Evolutionary conservation across 106 monocot genomes (phyloP), one percentile per base, ranked within the genome.

Genomic region (Apostasia shenzhenica): DNA sequence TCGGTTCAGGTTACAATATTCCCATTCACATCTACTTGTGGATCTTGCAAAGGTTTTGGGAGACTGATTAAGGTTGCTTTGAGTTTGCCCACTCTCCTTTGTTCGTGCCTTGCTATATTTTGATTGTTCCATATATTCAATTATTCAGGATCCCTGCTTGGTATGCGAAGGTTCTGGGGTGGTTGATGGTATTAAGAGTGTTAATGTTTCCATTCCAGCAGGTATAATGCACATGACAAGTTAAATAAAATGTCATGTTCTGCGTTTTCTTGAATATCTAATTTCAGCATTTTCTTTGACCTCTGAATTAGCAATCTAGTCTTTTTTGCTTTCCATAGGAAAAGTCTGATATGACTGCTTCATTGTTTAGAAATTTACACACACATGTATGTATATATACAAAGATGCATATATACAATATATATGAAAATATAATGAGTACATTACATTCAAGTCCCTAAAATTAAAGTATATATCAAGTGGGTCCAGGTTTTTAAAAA

Each of bases 11-110:
- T 97, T 69, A 89, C 86, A 14, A 63, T 89, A 67, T 77, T 83
- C 70, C 97, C 97, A 67, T 97, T 97, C 76, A 89, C 87, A 58
- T 79, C 92, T 6, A 83, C 70, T 6, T 97, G 97, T 79, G 63
- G 46, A 70, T 67, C 84, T 51, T 97, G 97, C 81, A 85, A 77
- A 81, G 97, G 97, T 47, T 61, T 61, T 49, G 97, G 97, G 53
- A 84, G 75, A 64, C 81, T 87, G 83, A 84, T 89, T 56, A 81
- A 97, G 97, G 97, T 97, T 78, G 46, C 48, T 59, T 56, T 57
- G 4, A 0, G 55, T 48, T 41, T 70, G 41, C 43, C 45, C n/a
- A 49, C 42, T 54, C 5, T 14, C 72, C 59, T 50, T 66, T 41
- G 45, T 40, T 54, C 1, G 4, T n/a, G 4, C 8, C 1, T 12